A percentile compares a stretch with the other conserved stretches of the same genome.
These are phyloP conservation scores for Penicillium turbatum DNA, from an alignment of 495 filamentous ascomycete species.

Conservation along the genomic window DNA sequence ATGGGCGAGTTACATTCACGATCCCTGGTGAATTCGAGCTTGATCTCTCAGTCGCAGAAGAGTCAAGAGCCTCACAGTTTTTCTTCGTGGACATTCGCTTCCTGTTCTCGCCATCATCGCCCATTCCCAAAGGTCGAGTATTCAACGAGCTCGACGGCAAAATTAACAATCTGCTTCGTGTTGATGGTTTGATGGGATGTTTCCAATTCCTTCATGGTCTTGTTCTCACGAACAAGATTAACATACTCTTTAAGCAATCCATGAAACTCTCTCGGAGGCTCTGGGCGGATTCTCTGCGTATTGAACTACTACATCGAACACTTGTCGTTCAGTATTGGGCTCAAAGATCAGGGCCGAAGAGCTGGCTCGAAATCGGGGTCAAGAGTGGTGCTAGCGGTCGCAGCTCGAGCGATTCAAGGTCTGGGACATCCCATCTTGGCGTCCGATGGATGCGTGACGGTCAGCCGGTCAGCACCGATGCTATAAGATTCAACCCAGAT, in stretches of 20 bases:
- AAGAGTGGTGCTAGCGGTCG: constrained; percentile 52
- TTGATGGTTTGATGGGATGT: constrained; percentile 67
- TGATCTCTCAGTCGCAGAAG: constrained; percentile 80
- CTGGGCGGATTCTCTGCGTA: constrained; percentile 71
- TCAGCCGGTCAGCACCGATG: constrained; percentile 61
- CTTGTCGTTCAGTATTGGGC: constrained; percentile 90
- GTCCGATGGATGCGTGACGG: constrained; percentile 83
- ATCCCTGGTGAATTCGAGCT: constrained; percentile 86
- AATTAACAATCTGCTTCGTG: constrained; percentile 62
- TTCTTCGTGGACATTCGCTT: constrained; percentile 92
- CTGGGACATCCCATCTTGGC: constrained; percentile 48
- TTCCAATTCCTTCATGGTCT: constrained; percentile 82
- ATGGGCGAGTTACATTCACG: constrained; percentile 80
- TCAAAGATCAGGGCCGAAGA: constrained; percentile 61
- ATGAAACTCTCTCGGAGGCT: constrained; percentile 55
- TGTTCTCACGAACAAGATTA: constrained; percentile 82
- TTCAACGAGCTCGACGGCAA: constrained; percentile 61
- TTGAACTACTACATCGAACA: constrained; percentile 72
- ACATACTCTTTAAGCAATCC: constrained; percentile 72
- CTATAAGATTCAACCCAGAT: constrained; percentile 60
- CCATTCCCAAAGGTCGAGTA: constrained; percentile 54
- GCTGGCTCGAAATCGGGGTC: constrained; percentile 86
- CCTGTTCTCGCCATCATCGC: constrained; percentile 64
- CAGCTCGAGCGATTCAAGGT: constrained; percentile 2
- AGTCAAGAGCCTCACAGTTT: constrained; percentile 73